Percentiles rank a stretch among this genome's conserved stretches.
Conservation (phyloP, 805 yeast species). For the Saccharomycopsis fodiens region DNA sequence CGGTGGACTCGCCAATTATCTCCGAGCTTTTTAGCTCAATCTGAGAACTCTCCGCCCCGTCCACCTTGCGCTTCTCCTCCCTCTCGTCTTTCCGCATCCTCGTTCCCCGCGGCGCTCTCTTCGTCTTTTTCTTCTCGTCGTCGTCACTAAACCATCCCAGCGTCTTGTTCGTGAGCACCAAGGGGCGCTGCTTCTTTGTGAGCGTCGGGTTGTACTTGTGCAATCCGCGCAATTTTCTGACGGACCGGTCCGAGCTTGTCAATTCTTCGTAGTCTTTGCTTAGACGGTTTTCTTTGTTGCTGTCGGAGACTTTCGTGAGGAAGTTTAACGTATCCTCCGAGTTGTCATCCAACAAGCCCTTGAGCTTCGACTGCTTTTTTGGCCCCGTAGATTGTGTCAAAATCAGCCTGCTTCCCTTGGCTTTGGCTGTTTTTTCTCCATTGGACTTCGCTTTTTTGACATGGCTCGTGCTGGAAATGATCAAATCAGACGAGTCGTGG, state of each 20-base stretch:
- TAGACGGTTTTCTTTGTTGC: neutral
- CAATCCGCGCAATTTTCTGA: conserved; percentile 11
- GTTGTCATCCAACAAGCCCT: conserved; percentile 15
- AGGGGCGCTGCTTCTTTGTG: conserved; percentile 5
- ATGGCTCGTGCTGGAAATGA: neutral
- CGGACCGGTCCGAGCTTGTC: conserved; percentile 12
- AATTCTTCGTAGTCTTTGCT: conserved; percentile 15
- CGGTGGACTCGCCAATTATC: conserved; percentile 1
- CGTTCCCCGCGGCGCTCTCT: conserved; percentile 1
- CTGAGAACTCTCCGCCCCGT: neutral
- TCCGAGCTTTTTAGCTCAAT: neutral
- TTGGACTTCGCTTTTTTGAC: no score
- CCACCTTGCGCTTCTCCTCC: neutral
- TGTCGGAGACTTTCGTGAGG: neutral
- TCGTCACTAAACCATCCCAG: conserved; percentile 15
- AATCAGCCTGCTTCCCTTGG: neutral
- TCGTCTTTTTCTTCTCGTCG: conserved; percentile 9
- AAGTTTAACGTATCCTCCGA: conserved; percentile 17
- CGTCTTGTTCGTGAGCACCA: conserved; percentile 18
- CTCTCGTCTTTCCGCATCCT: neutral
- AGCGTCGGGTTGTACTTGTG: conserved; percentile 15
- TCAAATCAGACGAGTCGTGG: neutral
- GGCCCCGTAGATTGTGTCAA: neutral
- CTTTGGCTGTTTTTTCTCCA: no score
- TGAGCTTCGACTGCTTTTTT: neutral